These are phyloP conservation scores for Pseudocercospora fuligena DNA, from an alignment of 2,329 filamentous ascomycete genomes.

Conservation along the genomic window DNA sequence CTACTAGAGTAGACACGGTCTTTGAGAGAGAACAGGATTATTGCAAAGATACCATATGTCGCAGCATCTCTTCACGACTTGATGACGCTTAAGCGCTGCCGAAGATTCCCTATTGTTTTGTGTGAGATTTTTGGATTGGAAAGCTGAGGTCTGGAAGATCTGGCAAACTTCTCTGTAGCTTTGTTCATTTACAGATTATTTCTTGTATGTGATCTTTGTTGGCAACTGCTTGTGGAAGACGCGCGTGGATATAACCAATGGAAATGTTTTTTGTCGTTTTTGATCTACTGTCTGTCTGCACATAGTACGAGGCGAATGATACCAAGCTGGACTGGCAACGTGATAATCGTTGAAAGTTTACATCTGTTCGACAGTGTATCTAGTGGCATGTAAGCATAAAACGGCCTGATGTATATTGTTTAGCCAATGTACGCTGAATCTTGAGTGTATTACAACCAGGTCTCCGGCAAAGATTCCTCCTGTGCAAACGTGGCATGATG, in stretches of 20 bases:
- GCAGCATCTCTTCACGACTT: constrained; percentile 25
- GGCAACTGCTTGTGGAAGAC: not conserved
- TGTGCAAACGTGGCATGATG: no score
- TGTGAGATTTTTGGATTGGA: not conserved
- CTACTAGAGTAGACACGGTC: constrained; percentile 17
- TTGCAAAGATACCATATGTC: constrained; percentile 14
- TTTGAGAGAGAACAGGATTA: constrained; percentile 11
- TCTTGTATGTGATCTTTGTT: constrained; percentile 6
- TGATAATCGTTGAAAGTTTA: not conserved
- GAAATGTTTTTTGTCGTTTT: not conserved
- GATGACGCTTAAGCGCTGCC: constrained; percentile 19
- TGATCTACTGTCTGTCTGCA: not conserved
- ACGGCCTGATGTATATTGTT: not conserved
- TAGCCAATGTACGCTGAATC: no score
- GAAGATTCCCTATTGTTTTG: constrained; percentile 8
- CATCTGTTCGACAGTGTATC: not conserved
- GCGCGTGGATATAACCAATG: not conserved
- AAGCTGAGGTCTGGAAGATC: not conserved
- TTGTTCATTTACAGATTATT: not conserved
- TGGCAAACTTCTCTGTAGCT: constrained; percentile 6
- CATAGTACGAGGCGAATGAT: not conserved
- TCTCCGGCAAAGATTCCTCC: no score
- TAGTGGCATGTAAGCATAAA: not conserved
- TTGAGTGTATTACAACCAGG: no score
- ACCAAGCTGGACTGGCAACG: not conserved